Percentiles rank a stretch among this genome's conserved stretches.
Evolutionary conservation across 1,284 basidiomycete species (phyloP).

Genomic region (Anthracocystis setariae): DNA sequence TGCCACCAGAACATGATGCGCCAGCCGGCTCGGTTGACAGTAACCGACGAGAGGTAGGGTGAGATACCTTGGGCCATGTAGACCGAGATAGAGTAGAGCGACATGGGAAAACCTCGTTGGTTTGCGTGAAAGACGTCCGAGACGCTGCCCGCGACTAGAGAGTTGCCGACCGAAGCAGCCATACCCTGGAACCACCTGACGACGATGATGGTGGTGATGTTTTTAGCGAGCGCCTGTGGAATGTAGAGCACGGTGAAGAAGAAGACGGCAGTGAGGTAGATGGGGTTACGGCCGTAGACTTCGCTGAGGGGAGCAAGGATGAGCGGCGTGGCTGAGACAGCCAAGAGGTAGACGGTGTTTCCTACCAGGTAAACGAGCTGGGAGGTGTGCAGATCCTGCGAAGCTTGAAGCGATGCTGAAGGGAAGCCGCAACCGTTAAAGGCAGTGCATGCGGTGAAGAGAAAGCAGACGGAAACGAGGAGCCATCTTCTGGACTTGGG

Average conservation of each 20-base stretch:
- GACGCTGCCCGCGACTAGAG: slow-evolving; percentile 63
- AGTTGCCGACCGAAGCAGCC: slow-evolving; percentile 64
- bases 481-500: slow-evolving; percentile 33
- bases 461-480: slow-evolving; percentile 40
- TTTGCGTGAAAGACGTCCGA: slow-evolving; percentile 64
- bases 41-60: slow-evolving; percentile 58
- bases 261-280: slow-evolving; percentile 40
- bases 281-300: slow-evolving; percentile 48
- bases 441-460: slow-evolving; percentile 56
- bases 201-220: slow-evolving; percentile 59
- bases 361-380: slow-evolving; percentile 46
- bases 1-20: slow-evolving; percentile 62
- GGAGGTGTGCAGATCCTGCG: slow-evolving; percentile 26
- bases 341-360: slow-evolving; percentile 46
- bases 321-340: slow-evolving; percentile 54
- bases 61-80: slow-evolving; percentile 66
- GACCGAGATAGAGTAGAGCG: slow-evolving; percentile 68
- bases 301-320: slow-evolving; percentile 56
- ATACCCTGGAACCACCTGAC: slow-evolving; percentile 67
- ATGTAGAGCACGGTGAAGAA: slow-evolving; percentile 55
- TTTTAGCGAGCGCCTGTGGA: slow-evolving; percentile 60
- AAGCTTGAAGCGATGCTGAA: slow-evolving; percentile 23
- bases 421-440: slow-evolving; percentile 55
- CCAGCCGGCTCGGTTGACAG: slow-evolving; percentile 57
- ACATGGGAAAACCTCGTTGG: slow-evolving; percentile 69